Percentiles rank a stretch among this genome's conserved stretches.
phyloP scores from a whole-genome alignment of 768 basidiomycete genomes.

The Mycena metata region DNA sequence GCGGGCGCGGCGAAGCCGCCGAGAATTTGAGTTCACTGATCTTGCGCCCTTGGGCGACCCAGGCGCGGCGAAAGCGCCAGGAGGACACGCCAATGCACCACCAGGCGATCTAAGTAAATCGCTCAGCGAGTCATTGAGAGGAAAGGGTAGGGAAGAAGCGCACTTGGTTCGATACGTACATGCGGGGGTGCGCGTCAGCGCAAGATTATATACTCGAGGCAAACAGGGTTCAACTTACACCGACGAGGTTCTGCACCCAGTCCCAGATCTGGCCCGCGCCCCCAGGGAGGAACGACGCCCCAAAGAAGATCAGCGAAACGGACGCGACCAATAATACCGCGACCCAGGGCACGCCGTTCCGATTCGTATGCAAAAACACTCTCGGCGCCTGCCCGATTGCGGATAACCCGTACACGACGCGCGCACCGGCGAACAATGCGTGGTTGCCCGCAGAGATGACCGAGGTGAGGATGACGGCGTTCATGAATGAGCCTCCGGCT shows the following conservation, averaged over 20 bases:
- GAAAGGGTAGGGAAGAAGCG: neutral
- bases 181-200: constrained; percentile 6
- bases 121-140: neutral
- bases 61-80: constrained; percentile 28
- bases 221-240: constrained; percentile 15
- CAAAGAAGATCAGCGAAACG: constrained; percentile 17
- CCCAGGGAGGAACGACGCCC: constrained; percentile 22
- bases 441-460: constrained; percentile 92
- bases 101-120: constrained; percentile 17
- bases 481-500: constrained; percentile 85
- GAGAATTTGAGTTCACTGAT: constrained; percentile 19
- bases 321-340: constrained; percentile 1
- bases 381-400: constrained; percentile 17
- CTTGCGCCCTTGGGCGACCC: constrained; percentile 23
- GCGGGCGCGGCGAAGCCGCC: constrained; percentile 23
- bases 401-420: constrained; percentile 74
- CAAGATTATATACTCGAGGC: neutral
- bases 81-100: constrained; percentile 23
- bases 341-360: constrained; percentile 17
- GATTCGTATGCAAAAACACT: constrained; percentile 12
- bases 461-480: constrained; percentile 85
- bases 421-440: constrained; percentile 86
- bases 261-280: constrained; percentile 27
- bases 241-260: constrained; percentile 28
- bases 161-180: constrained; percentile 25